Evolutionary conservation across 2,329 filamentous ascomycete genomes (phyloP), one percentile per base, ranked within the genome.

Genomic region (Lasiodiplodia sp.): DNA sequence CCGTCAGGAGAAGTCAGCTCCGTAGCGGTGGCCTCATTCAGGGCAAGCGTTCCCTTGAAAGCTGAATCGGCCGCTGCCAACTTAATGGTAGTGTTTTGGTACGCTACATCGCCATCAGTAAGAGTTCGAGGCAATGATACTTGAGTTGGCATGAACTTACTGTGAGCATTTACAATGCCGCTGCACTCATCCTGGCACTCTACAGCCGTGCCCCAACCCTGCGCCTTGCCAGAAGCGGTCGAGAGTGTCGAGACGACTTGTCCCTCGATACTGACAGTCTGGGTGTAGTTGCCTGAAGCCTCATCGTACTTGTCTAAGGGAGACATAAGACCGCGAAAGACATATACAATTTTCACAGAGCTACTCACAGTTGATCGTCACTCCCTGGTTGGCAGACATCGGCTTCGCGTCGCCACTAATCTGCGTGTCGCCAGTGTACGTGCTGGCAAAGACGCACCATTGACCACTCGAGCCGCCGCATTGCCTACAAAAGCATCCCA

Each of bases 131-230:
- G 14, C 10, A 18, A 14, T 12, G 12, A 18, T 11, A 11, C 18
- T 38, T 2, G 2, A n/a, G 31, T 5, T n/a, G 11, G 10, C 49
- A 21, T n/a, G 6, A 79, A 83, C 49, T 69, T 52, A 60, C 53
- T 56, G 69, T 83, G 82, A 34, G 79, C 78, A 28, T 75, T 74
- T 34, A 83, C 75, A 34, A 77, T 81, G 18, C 82, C 81, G 71
- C 81, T 82, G 68, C 81, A 75, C 6, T 74, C 70, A 38, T 73
- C 76, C 1, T 77, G 77, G 58, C 81, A 82, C 68, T 83, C 80
- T 67, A 84, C 79, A 0, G 82, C 78, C 44, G 78, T 81, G 2
- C 81, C 82, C 77, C 81, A 84, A 70, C 82, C 82, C 73, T 78
- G 71, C 3, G 81, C 81, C 11, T 81, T 72, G 25, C 78, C 82